A percentile compares a stretch with the other conserved stretches of the same genome.
These are phyloP conservation scores for Colletotrichum graminicola DNA, from an alignment of 2,329 filamentous ascomycete species.

Conservation along the genomic window DNA sequence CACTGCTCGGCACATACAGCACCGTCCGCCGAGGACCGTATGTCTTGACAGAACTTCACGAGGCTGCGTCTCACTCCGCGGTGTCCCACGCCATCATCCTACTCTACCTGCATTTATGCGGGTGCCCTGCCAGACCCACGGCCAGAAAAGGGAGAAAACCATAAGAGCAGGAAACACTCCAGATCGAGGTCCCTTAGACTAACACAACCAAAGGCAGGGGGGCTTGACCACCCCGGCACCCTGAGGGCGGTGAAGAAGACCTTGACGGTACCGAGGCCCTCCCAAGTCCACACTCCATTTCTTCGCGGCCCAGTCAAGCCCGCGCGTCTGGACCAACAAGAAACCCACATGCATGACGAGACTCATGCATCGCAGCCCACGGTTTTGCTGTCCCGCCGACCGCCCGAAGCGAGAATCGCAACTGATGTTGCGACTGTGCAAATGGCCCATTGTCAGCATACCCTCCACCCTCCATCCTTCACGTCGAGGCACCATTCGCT, in stretches of 20 bases:
- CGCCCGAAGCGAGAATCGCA: not conserved
- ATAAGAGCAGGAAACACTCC: not conserved
- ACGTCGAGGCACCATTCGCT: conserved; percentile 8
- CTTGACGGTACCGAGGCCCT: conserved; percentile 3
- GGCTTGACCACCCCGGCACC: conserved; percentile 23
- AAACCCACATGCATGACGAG: not conserved
- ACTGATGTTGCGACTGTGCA: conserved; percentile 3
- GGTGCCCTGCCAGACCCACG: not conserved
- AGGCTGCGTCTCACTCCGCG: not conserved
- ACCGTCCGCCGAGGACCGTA: conserved; percentile 11
- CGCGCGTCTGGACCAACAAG: conserved; percentile 8
- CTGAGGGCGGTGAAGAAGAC: conserved; percentile 34
- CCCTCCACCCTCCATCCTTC: conserved; percentile 6
- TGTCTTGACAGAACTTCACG: not conserved
- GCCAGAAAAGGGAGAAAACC: not conserved
- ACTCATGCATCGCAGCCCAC: conserved; percentile 16
- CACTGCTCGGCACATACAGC: conserved; percentile 20
- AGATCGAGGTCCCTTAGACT: not conserved
- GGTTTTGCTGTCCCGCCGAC: conserved; percentile 7
- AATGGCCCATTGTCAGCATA: not conserved
- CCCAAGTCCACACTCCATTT: conserved; percentile 15
- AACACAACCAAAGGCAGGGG: conserved; percentile 24
- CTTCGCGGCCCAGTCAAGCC: conserved; percentile 11
- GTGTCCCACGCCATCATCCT: not conserved
- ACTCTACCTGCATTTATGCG: not conserved